Percentiles rank a stretch among this genome's conserved stretches.
phyloP scores from a whole-genome alignment of 139 green algal genomes.

The Chlamydomonas sphaeroides region DNA sequence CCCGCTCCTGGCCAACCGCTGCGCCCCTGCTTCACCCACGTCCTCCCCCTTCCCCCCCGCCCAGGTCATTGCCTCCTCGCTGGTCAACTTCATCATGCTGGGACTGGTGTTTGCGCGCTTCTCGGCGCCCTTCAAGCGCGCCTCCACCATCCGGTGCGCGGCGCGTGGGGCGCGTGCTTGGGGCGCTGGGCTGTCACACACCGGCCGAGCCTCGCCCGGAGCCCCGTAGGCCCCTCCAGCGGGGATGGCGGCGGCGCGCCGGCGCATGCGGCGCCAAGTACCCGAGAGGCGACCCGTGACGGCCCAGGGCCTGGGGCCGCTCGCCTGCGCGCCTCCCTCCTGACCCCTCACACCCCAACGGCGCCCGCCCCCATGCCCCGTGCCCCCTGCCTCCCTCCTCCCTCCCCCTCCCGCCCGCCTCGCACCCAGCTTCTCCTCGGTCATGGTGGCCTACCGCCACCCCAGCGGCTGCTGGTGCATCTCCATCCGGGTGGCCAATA shows the following conservation, averaged over 20 bases:
- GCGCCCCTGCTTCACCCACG: no score
- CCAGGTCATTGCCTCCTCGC: constrained; percentile 60
- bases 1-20: no score
- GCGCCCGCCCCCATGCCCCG: background rate
- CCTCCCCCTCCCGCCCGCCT: background rate
- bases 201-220: no score
- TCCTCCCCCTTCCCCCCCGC: background rate
- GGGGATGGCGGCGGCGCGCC: no score
- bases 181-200: no score
- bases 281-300: no score
- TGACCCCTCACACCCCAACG: background rate
- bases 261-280: no score
- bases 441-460: constrained; percentile 51
- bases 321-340: no score
- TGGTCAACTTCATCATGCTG: constrained; percentile 71
- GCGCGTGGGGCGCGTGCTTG: no score
- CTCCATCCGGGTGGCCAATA: constrained; percentile 65
- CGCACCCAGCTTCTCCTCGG: constrained; percentile 39
- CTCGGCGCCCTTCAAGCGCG: constrained; percentile 70
- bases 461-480: constrained; percentile 57
- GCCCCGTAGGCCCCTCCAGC: no score
- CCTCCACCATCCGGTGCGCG: constrained; percentile 50
- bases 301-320: no score
- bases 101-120: constrained; percentile 75
- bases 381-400: no score